Evolutionary conservation across 768 basidiomycete genomes (phyloP), one percentile per base, ranked within the genome.

Genomic region (Rubroboletus satanas): DNA sequence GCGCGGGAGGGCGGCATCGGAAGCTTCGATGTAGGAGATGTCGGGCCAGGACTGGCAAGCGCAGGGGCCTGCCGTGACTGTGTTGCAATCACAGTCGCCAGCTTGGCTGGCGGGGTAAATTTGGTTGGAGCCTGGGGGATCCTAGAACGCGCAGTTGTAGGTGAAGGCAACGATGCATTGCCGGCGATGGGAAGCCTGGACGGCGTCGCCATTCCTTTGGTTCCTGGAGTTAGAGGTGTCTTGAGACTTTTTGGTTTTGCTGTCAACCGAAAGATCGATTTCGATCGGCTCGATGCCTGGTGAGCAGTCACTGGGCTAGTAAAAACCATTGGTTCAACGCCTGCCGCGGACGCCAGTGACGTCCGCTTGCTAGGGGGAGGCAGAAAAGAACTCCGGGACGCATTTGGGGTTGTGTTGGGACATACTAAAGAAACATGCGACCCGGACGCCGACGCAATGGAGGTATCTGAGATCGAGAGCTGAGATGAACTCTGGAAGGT

Each of bases 181-280:
- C 56, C 45, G 1, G 51, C 37, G 5, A 52, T 17, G 33, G 69
- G 60, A 32, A 59, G 60, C 37, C 56, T 70, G 6, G 64, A 58
- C 11, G 53, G 46, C 9, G 18, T 38, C n/a, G 43, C 28, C 7
- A 33, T 37, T 29, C 14, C 32, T 35, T 52, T 53, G 29, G 37
- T 35, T 28, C 49, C 54, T 10, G 52, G 45, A 2, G 47, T 14
- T 6, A 38, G 11, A 4, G 66, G 64, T 9, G 32, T 42, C 46
- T 66, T 68, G 29, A 57, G 35, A 35, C 45, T 54, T 38, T 71
- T 70, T 38, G 64, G 51, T 57, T 66, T 70, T 7, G 62, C 51
- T 14, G 66, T 52, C 49, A 68, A 53, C 7, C 65, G 58, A 49
- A 70, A 70, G 17, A 72, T 72, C 14, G 69, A 68, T 51, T 72